A percentile compares a stretch with the other conserved stretches of the same genome.
Conservation (phyloP, 2,329 filamentous ascomycete genomes). For the Trichoderma simmonsii region DNA sequence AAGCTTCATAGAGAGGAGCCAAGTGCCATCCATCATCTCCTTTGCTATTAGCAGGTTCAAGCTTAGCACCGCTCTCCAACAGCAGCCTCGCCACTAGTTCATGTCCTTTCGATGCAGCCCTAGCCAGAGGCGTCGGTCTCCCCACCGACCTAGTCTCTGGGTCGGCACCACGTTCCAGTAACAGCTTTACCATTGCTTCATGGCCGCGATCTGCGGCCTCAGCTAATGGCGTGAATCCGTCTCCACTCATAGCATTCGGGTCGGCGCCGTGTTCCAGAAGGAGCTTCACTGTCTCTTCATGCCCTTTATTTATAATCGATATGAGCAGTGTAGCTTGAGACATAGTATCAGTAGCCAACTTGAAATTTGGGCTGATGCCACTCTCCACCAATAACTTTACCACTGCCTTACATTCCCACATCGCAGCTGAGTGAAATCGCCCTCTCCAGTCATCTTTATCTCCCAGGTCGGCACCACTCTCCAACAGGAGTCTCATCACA, state of each 20-base stretch:
- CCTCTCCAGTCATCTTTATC: neutral
- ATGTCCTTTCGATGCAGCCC: neutral
- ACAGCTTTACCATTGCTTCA: neutral
- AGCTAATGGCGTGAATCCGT: neutral
- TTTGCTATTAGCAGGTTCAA: too few relatives aligned
- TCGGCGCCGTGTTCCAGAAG: neutral
- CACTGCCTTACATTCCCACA: too few relatives aligned
- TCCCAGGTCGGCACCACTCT: neutral
- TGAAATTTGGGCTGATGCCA: neutral
- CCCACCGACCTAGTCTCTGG: too few relatives aligned
- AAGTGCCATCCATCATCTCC: too few relatives aligned
- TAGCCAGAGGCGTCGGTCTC: too few relatives aligned
- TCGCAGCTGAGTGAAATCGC: too few relatives aligned
- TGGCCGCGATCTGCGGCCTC: neutral
- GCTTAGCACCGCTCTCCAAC: neutral
- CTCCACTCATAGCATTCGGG: neutral
- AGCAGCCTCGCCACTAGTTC: neutral
- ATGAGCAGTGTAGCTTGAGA: too few relatives aligned
- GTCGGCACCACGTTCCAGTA: neutral
- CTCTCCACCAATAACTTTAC: neutral
- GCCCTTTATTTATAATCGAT: too few relatives aligned
- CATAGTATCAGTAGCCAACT: too few relatives aligned
- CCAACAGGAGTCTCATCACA: neutral
- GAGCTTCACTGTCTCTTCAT: neutral
- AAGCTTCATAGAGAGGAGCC: too few relatives aligned